Evolutionary conservation across 371 early-diverging fungal species (phyloP), one percentile per base, ranked within the genome.

Genomic region (Smittium culicis): DNA sequence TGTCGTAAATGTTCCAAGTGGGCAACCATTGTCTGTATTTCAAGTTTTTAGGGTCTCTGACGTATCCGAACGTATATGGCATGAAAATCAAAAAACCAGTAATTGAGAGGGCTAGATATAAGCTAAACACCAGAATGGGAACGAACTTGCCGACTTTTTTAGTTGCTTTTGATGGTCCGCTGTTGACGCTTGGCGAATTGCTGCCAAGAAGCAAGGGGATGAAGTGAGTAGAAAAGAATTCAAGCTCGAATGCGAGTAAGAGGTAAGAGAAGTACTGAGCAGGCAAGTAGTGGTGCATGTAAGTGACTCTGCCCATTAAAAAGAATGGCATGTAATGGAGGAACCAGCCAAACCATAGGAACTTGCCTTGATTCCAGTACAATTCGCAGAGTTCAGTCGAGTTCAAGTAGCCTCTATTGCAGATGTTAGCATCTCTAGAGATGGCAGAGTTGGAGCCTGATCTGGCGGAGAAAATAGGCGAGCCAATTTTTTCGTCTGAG

Each of bases 231-330:
- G 60, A 70, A 30, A 87, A 75, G 69, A 87, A 88, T 68, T 96
- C 95, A 32, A 91, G 58, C 66, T 90, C 66, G 72, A 85, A 88
- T 3, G 87, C 85, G 27, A 88, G 81, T 76, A 85, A 75, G 34
- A 98, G 75, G 60, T 96, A 84, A 54, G 87, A 85, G 79, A 99
- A 99, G 77, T 98, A 98, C 34, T 98, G 82, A 0, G 99, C 94
- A 0, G 99, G 99, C 78, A 97, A 93, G 78, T 99, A 98, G 74
- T 99, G 99, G 76, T 99, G 99, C 34, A 99, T 79, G 72, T 98
- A 98, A 0, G 91, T 90, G 63, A 99, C 99, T 63, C 99, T 90
- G 24, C 93, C 95, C 93, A 99, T 94, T 64, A 96, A 83, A 72
- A 86, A 94, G 80, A 99, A 99, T 29, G 99, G 99, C 3, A 93